Evolutionary conservation across 352 stramenopile species (phyloP), one percentile per base, ranked within the genome.

Genomic region (Achlya hypogyna): DNA sequence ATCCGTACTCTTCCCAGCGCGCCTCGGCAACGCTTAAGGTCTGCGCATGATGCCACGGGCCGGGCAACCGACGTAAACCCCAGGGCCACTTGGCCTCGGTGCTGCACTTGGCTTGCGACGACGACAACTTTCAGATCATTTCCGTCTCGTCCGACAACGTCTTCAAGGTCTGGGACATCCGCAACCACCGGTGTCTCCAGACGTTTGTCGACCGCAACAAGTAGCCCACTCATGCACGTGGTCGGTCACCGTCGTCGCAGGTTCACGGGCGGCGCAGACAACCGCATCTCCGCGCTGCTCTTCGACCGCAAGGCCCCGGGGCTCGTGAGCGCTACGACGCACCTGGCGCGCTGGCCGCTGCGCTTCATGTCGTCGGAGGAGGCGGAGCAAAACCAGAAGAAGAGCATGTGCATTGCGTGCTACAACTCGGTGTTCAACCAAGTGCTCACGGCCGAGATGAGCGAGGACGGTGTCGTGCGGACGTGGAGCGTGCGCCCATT

Each of bases 371-470:
- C 66, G 18, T 76, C 80, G 18, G 74, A 82, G 23, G 74, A 56
- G 59, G 38, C 47, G 12, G 65, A 84, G 18, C 73, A 79, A 0
- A 35, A 40, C 20, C 76, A 80, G 35, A 77, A 88, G 14, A 75
- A 69, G 10, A 71, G 77, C 1, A 79, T 84, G 60, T 78, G 78
- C 23, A 69, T 90, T 23, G 81, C 78, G 43, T 76, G 75, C 38
- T 95, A 95, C 77, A 95, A 95, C 69, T 73, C 69, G 43, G 84
- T 91, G 12, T 95, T 95, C 49, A 84, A 93, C 49, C 84, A 93
- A 53, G 81, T 93, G 35, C 81, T 93, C 63, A 91, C 79, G 10
- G 82, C 83, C 18, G 75, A 88, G 25, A 83, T 89, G 76, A 86
- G 82, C 42, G 64, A 83, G 10, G 80, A 89, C 51, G 87, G 79